Conservation (phyloP, 805 yeast genomes). For the Yueomyces sp. region DNA sequence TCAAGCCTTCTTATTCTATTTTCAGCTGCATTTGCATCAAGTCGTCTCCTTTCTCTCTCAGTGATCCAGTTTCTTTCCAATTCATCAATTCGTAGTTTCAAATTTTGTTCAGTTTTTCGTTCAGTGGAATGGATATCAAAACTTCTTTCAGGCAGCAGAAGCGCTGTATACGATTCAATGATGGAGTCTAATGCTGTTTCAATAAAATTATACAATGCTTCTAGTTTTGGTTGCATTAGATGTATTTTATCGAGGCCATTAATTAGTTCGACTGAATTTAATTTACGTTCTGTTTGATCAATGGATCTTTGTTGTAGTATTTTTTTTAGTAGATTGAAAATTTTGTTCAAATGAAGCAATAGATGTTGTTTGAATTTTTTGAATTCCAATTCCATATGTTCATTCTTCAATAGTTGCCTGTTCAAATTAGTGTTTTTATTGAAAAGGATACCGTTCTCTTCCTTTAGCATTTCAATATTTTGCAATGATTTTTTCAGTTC, state of each 20-base stretch:
- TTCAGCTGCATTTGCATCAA: conserved; percentile 45
- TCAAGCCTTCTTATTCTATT: conserved; percentile 40
- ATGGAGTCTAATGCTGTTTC: conserved; percentile 48
- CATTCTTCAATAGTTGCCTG: too few species aligned
- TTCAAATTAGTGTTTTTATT: too few species aligned
- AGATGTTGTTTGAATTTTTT: conserved; percentile 33
- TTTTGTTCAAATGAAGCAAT: conserved; percentile 32
- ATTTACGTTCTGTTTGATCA: conserved; percentile 41
- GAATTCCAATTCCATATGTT: conserved; percentile 11
- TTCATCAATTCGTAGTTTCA: conserved; percentile 42
- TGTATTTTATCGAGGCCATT: conserved; percentile 10
- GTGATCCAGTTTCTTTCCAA: conserved; percentile 52
- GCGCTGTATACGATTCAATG: conserved; percentile 38
- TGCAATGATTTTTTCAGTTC: too few species aligned
- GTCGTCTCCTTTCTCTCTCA: conserved; percentile 55
- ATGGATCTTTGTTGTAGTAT: conserved; percentile 47
- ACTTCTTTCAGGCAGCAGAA: conserved; percentile 9
- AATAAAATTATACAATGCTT: conserved; percentile 39
- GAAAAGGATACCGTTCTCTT: too few species aligned
- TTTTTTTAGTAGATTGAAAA: conserved; percentile 37
- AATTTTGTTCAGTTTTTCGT: conserved; percentile 3
- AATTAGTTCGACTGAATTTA: conserved; percentile 26
- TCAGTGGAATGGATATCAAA: conserved; percentile 2
- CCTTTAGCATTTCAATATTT: too few species aligned
- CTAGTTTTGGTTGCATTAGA: conserved; percentile 22